Evolutionary conservation across 495 filamentous ascomycete genomes (phyloP), one percentile per base, ranked within the genome.

Genomic region (Podospora pseudocomata): DNA sequence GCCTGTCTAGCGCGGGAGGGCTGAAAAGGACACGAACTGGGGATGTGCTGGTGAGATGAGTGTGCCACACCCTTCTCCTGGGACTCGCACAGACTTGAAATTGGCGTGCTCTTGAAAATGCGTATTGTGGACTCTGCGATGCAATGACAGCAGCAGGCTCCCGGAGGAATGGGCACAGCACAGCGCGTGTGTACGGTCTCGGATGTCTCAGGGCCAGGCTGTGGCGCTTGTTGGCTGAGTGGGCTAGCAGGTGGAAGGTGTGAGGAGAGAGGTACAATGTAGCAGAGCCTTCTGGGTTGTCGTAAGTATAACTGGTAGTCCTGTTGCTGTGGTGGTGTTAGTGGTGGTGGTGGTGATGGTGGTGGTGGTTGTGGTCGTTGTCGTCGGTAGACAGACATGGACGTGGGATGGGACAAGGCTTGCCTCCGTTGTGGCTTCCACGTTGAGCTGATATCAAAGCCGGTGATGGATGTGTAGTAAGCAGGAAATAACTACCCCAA

Each of bases 1-100:
- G 6, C 26, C 56, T 67, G 65, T 59, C 70, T 75, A 77, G 75
- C 69, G 75, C 72, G 72, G 68, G 67, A 75, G 70, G 74, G 75
- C 75, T 77, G 75, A 76, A 76, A 69, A 75, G 72, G 71, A 70
- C 65, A 49, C 61, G 64, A 65, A 66, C 64, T 64, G 26, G 64
- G 59, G 64, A 60, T 56, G 32, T 28, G 63, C 70, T 69, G 67
- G 63, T 39, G 58, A 64, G n/a, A 20, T 20, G 32, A 32, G 61
- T 20, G 27, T 19, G 69, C 68, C 71, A 71, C 71, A 62, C 64
- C 58, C 58, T 64, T 61, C 66, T 68, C 61, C 56, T 66, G 66
- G 61, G 61, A 63, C 66, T 60, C 16, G 56, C 60, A 60, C 59
- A 54, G 30, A 60, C 23, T 27, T 65, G 59, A 63, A 63, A 68